Percentiles rank a stretch among this genome's conserved stretches.
Evolutionary conservation across 2,329 filamentous ascomycete species (phyloP).

Genomic region (Stemphylium vesicarium): DNA sequence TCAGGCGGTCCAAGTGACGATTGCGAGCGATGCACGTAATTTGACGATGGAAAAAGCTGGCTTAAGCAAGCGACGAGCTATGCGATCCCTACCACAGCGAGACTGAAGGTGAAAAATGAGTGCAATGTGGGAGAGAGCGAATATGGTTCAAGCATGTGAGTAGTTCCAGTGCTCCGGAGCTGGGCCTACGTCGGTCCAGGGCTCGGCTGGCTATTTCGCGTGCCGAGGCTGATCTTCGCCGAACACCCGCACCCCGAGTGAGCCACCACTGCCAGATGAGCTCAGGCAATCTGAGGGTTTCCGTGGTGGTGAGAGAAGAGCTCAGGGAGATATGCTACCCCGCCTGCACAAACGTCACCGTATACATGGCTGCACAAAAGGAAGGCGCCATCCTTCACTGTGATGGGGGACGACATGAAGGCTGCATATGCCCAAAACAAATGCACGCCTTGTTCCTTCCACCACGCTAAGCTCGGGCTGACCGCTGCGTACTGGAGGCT

Average conservation of each 20-base stretch:
- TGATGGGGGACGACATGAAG: background rate
- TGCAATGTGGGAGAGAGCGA: slow-evolving; percentile 19
- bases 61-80: background rate
- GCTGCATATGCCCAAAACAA: slow-evolving; percentile 1
- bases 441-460: too few species aligned
- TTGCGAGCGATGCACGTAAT: slow-evolving; percentile 8
- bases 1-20: background rate
- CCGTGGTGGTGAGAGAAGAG: background rate
- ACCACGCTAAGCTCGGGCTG: too few species aligned
- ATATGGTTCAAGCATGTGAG: slow-evolving; percentile 31
- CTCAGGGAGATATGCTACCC: background rate
- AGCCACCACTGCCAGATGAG: background rate
- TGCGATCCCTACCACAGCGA: slow-evolving; percentile 1
- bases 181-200: slow-evolving; percentile 33
- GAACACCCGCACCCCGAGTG: slow-evolving; percentile 8
- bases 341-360: background rate
- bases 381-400: background rate
- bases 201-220: slow-evolving; percentile 26
- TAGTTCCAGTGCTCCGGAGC: slow-evolving; percentile 37
- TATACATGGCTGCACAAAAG: background rate
- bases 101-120: slow-evolving; percentile 10
- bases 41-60: slow-evolving; percentile 3
- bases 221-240: slow-evolving; percentile 31
- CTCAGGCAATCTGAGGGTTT: background rate
- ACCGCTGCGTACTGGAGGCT: background rate